A percentile compares a stretch with the other conserved stretches of the same genome.
phyloP scores from a whole-genome alignment of 2,329 filamentous ascomycete species.

The Lachnellula occidentalis region DNA sequence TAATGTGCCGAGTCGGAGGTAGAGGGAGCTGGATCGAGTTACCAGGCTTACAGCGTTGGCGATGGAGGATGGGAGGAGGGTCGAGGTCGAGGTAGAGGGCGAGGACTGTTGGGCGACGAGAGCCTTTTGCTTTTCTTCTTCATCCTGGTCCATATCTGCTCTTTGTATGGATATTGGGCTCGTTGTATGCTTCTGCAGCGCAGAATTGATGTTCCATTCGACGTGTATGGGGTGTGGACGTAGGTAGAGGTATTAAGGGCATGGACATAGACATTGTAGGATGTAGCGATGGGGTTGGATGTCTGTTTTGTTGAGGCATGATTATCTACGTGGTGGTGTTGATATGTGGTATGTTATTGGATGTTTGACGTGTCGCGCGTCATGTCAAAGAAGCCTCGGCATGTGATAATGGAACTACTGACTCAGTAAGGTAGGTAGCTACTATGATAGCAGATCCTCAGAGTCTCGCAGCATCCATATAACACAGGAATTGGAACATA shows the following conservation, averaged over 20 bases:
- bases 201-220: conserved; percentile 2
- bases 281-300: conserved; percentile 1
- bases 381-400: conserved; percentile 13
- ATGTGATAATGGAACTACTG: conserved; percentile 19
- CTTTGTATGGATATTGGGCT: background rate
- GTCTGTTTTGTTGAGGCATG: conserved; percentile 7
- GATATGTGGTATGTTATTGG: conserved; percentile 2
- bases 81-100: conserved; percentile 35
- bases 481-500: too few species aligned
- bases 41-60: conserved; percentile 56
- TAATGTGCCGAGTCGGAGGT: conserved; percentile 34
- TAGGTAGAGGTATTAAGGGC: background rate
- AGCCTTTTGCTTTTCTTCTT: conserved; percentile 12
- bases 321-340: conserved; percentile 2
- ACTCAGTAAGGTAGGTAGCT: background rate
- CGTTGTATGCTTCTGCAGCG: background rate
- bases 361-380: conserved; percentile 7
- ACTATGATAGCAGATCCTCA: too few species aligned
- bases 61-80: conserved; percentile 51
- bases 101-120: conserved; percentile 1
- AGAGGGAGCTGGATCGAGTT: conserved; percentile 53
- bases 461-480: too few species aligned
- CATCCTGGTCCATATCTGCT: conserved; percentile 25
- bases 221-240: background rate
- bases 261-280: background rate